A percentile compares a stretch with the other conserved stretches of the same genome.
Conservation (phyloP, 192 early-diverging fungal species). For the Umbelopsis vinacea region DNA sequence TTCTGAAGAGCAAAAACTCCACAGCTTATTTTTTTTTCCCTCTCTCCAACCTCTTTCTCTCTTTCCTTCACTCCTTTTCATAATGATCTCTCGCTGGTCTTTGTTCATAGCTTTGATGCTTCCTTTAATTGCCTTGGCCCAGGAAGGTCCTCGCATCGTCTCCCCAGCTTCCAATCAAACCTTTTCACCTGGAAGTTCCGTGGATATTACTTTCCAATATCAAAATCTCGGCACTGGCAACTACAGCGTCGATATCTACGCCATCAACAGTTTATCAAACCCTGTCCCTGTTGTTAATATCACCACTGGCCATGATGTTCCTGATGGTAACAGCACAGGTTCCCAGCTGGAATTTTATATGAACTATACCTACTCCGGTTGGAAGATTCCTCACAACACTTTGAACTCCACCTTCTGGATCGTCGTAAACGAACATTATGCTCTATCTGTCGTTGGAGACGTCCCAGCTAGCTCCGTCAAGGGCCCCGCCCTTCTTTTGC, state of each 20-base stretch:
- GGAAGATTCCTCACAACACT: slow-evolving; percentile 33
- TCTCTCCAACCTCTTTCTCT: background rate
- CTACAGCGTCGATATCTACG: slow-evolving; percentile 32
- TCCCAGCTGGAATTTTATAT: slow-evolving; percentile 4
- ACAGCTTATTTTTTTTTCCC: background rate
- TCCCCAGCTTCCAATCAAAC: slow-evolving; percentile 33
- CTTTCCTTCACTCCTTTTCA: background rate
- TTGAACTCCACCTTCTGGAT: slow-evolving; percentile 33
- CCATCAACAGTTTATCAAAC: slow-evolving; percentile 26
- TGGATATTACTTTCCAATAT: slow-evolving; percentile 36
- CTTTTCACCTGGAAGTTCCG: slow-evolving; percentile 26
- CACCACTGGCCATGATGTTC: slow-evolving; percentile 17
- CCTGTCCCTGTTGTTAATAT: slow-evolving; percentile 20
- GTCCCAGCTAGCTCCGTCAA: background rate
- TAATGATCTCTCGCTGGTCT: slow-evolving; percentile 6
- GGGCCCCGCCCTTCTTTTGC: background rate
- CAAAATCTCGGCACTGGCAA: slow-evolving; percentile 41
- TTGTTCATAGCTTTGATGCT: background rate
- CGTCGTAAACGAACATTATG: background rate
- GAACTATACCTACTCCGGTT: slow-evolving; percentile 29
- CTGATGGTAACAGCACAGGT: slow-evolving; percentile 32
- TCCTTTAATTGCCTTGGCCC: slow-evolving; percentile 15
- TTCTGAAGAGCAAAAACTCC: background rate
- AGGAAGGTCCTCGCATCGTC: slow-evolving; percentile 29
- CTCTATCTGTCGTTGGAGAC: background rate